phyloP scores from a whole-genome alignment of 2,329 filamentous ascomycete genomes.

The Colletotrichum sp. region DNA sequence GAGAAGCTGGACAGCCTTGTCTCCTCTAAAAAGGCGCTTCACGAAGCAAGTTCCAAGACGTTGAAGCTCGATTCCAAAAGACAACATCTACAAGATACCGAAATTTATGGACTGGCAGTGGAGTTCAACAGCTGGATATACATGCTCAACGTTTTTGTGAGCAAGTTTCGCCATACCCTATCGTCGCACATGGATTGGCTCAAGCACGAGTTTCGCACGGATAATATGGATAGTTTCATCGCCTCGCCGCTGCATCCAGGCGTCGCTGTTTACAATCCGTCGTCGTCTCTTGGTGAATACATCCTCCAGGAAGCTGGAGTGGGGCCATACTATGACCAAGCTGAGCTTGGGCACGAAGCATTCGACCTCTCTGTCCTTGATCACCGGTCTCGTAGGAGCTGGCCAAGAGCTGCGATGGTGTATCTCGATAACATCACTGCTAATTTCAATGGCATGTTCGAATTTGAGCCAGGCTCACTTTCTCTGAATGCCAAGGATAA shows the following conservation, averaged over 20 bases:
- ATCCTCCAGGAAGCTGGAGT: not conserved
- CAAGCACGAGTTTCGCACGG: not conserved
- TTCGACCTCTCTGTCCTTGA: not conserved
- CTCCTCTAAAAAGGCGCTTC: not conserved
- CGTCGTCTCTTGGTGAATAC: not conserved
- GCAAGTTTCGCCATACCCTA: not conserved
- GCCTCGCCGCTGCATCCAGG: not conserved
- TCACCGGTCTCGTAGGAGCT: not conserved
- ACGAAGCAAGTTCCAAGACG: not conserved
- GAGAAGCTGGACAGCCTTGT: not conserved
- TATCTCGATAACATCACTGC: not conserved
- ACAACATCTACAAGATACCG: not conserved
- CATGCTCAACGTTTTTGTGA: not conserved
- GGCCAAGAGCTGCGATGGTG: not conserved
- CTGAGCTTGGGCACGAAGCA: not conserved
- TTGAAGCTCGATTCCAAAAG: not conserved
- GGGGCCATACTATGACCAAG: not conserved
- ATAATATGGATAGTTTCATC: not conserved
- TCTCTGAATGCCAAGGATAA: not conserved
- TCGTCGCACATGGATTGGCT: not conserved
- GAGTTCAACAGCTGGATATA: not conserved
- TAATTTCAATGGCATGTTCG: not conserved
- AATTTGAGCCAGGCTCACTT: not conserved
- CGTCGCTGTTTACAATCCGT: not conserved
- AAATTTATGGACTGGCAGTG: not conserved